Evolutionary conservation across 768 basidiomycete species (phyloP).

Genomic region (Mycena amicta): DNA sequence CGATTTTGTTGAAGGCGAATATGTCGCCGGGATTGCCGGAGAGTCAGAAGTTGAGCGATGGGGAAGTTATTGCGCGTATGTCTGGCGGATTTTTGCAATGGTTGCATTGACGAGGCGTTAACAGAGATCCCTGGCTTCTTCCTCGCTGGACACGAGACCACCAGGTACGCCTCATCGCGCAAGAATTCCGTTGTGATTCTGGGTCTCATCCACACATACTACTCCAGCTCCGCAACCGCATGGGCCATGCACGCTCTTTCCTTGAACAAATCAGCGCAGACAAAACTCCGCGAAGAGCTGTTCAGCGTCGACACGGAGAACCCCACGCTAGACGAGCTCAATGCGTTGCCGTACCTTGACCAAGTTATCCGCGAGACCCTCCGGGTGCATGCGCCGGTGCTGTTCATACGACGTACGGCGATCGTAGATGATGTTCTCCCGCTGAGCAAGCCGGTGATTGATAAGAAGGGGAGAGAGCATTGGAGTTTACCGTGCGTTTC

Average conservation of each 20-base stretch:
- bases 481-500: too few species aligned
- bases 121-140: conserved; percentile 45
- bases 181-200: background rate
- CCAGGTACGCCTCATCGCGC: too few species aligned
- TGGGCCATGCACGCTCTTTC: conserved; percentile 53
- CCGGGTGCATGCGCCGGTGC: conserved; percentile 59
- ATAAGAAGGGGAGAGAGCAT: conserved; percentile 42
- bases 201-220: background rate
- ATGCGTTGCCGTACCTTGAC: conserved; percentile 41
- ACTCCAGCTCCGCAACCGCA: conserved; percentile 1
- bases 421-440: conserved; percentile 57
- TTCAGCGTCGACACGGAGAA: too few species aligned
- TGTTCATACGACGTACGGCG: conserved; percentile 44
- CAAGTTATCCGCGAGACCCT: conserved; percentile 51
- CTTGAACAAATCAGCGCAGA: too few species aligned
- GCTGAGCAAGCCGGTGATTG: conserved; percentile 46
- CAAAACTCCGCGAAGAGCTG: too few species aligned
- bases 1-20: background rate
- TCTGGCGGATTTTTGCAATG: background rate
- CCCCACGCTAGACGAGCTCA: too few species aligned
- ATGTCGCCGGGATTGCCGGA: background rate
- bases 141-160: conserved; percentile 34
- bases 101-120: background rate
- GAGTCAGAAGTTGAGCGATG: background rate
- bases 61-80: conserved; percentile 29